phyloP scores from a whole-genome alignment of 169 alveolate genomes.

The Babesia caballi region DNA sequence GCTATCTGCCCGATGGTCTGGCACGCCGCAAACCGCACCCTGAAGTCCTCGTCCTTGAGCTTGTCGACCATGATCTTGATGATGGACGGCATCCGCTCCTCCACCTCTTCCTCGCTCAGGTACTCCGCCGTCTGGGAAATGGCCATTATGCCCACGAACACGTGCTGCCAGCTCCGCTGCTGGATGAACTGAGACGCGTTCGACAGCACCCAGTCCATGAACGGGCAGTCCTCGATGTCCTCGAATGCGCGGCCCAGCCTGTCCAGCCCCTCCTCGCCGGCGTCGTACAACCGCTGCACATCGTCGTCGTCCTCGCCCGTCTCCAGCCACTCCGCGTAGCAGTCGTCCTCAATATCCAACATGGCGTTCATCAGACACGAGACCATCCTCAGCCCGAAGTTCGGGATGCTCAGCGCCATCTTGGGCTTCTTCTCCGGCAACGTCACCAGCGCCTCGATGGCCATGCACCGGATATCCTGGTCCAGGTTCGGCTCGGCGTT shows the following conservation, averaged over 20 bases:
- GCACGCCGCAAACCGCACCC: slow-evolving; percentile 90
- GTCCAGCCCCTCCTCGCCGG: slow-evolving; percentile 84
- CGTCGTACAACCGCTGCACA: slow-evolving; percentile 78
- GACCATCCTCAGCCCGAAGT: slow-evolving; percentile 72
- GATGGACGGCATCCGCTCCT: slow-evolving; percentile 79
- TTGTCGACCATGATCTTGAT: slow-evolving; percentile 77
- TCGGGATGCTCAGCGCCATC: slow-evolving; percentile 74
- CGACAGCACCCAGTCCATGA: slow-evolving; percentile 74
- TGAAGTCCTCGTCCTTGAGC: slow-evolving; percentile 79
- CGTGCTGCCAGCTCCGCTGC: slow-evolving; percentile 82
- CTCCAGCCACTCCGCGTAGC: slow-evolving; percentile 81
- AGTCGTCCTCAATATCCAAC: slow-evolving; percentile 82
- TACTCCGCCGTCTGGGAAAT: slow-evolving; percentile 83
- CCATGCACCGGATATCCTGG: slow-evolving; percentile 68
- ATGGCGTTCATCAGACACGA: slow-evolving; percentile 72
- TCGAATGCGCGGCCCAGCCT: slow-evolving; percentile 81
- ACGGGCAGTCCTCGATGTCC: slow-evolving; percentile 72
- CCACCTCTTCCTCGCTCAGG: slow-evolving; percentile 82
- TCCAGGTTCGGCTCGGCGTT: slow-evolving; percentile 66
- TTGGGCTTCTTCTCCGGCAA: slow-evolving; percentile 75
- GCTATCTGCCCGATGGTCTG: slow-evolving; percentile 90
- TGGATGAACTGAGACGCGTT: slow-evolving; percentile 75
- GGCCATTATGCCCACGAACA: slow-evolving; percentile 85
- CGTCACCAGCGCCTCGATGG: slow-evolving; percentile 74
- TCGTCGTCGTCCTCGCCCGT: slow-evolving; percentile 80